Base-by-base conservation (phyloP, 1,284 basidiomycete genomes). In the Irpex sp. region DNA sequence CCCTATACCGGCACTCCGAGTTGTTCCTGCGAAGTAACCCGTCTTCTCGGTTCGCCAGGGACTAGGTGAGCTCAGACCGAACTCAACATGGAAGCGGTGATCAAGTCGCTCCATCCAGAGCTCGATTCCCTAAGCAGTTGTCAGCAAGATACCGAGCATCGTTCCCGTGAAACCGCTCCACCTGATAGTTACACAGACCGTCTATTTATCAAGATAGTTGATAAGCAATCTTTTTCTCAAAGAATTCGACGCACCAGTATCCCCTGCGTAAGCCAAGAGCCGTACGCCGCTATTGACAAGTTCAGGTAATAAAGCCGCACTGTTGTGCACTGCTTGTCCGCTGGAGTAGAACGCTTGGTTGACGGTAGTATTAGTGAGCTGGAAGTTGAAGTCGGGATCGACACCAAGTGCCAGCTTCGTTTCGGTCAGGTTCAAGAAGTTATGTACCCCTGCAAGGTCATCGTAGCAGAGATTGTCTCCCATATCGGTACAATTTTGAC, bases 191-290 rank as follows among this genome's bases (percentile, higher is more conserved):
- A 78, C 91, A 93, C 84, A 90, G 90, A 81, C 90, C 88, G 75
- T 95, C 94, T 81, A 69, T 26, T 26, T 26, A 26, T 26, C 26
- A 26, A 26, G 26, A 26, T 26, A 26, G 26, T 26, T 26, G 26
- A 26, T 26, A 26, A 26, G 26, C 26, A 26, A 26, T 26, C 26
- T 26, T 26, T 26, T 26, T 26, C 26, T 26, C 26, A 26, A 31
- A 15, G 43, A 54, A 19, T 8, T 8, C 37, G 15, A 66, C 71
- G 46, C 13, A 72, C 71, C 85, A 49, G 88, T 85, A 70, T 92
- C 89, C 33, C 93, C 93, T 59, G 93, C 92, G 71, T 95, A 97
- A 53, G 95, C 88, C 53, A 96, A 78, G 21, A 97, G 78, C 61
- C 92, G 79, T 57, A 96, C 80, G 53, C 92, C 92, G 65, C 85